Evolutionary conservation across 1,284 basidiomycete genomes (phyloP).

Genomic region (Cutaneotrichosporon dermatis): DNA sequence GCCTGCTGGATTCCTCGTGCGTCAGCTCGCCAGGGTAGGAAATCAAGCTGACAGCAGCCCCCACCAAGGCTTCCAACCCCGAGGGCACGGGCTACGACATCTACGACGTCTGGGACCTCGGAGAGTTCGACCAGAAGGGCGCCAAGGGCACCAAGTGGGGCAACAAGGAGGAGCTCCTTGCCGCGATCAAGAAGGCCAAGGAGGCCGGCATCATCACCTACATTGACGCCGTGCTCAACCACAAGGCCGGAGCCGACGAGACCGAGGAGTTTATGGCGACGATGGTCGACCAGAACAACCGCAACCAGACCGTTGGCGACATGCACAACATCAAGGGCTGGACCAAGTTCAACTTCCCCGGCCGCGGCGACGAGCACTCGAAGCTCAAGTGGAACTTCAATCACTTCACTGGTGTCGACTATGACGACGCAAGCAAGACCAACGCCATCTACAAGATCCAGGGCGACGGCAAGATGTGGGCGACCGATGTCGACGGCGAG

Average conservation of each 20-base stretch:
- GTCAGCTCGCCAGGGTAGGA: conserved; percentile 10
- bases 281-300: conserved; percentile 61
- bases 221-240: conserved; percentile 55
- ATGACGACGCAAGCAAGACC: conserved; percentile 65
- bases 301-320: conserved; percentile 56
- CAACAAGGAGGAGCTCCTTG: conserved; percentile 71
- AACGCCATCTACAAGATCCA: conserved; percentile 60
- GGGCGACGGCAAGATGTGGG: conserved; percentile 57
- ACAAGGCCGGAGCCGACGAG: conserved; percentile 70
- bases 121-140: conserved; percentile 86
- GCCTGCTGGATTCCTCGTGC: conserved; percentile 61
- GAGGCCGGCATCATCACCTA: conserved; percentile 47
- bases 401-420: conserved; percentile 70
- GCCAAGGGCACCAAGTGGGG: conserved; percentile 84
- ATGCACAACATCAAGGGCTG: conserved; percentile 73
- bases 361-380: conserved; percentile 63
- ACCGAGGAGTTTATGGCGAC: conserved; percentile 70
- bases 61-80: conserved; percentile 43
- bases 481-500: conserved; percentile 50
- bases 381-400: conserved; percentile 54
- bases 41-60: conserved; percentile 24
- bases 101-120: conserved; percentile 74
- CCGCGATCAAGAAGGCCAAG: conserved; percentile 55
- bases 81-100: conserved; percentile 48
- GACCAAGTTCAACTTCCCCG: conserved; percentile 79